A percentile compares a stretch with the other conserved stretches of the same genome.
Evolutionary conservation across 2,329 filamentous ascomycete species (phyloP).

Genomic region (Annulohypoxylon truncatum): DNA sequence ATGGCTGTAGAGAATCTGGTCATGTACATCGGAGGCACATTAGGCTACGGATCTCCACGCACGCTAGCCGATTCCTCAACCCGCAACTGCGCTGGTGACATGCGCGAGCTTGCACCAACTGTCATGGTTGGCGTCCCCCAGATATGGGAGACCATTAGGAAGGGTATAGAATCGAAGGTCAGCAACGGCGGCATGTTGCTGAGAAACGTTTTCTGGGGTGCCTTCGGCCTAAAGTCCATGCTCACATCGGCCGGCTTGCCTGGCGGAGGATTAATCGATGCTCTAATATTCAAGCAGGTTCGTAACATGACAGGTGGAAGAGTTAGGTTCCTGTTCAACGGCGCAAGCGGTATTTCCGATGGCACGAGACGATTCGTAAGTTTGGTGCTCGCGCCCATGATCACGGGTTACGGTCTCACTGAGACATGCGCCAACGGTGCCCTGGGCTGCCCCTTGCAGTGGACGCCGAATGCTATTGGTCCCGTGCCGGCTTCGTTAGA

Average conservation of each 20-base stretch:
- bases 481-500: constrained; percentile 82
- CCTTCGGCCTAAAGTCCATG: constrained; percentile 69
- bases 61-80: constrained; percentile 89
- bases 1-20: constrained; percentile 94
- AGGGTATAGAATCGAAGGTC: constrained; percentile 87
- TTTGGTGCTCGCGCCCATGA: constrained; percentile 92
- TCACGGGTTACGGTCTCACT: constrained; percentile 92
- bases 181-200: constrained; percentile 76
- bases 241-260: constrained; percentile 70
- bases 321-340: constrained; percentile 92
- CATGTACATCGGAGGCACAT: constrained; percentile 87
- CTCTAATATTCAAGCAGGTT: constrained; percentile 90
- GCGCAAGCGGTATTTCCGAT: constrained; percentile 88
- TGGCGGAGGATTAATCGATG: constrained; percentile 77
- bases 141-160: constrained; percentile 97
- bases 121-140: constrained; percentile 94
- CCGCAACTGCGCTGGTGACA: constrained; percentile 91
- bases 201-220: constrained; percentile 81
- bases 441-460: constrained; percentile 86
- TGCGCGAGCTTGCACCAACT: constrained; percentile 89
- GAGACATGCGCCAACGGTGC: constrained; percentile 89
- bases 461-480: constrained; percentile 81
- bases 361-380: constrained; percentile 93
- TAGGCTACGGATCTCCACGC: constrained; percentile 92
- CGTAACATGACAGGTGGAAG: constrained; percentile 89